phyloP scores from a whole-genome alignment of 805 yeast species.

The Wickerhamomyces hampshirensis region DNA sequence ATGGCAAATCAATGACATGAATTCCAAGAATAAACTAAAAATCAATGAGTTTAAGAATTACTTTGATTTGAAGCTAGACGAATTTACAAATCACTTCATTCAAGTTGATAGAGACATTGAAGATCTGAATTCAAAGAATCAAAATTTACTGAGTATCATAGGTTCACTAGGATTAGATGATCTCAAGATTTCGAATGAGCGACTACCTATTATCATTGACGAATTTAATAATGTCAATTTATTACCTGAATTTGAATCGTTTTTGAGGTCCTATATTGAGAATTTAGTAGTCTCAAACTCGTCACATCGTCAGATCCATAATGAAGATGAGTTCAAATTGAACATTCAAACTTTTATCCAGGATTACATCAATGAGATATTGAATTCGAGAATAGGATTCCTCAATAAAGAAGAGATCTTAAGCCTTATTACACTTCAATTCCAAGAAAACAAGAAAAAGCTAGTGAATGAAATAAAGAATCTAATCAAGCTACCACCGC shows the following conservation, averaged over 20 bases:
- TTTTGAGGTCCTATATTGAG: too few relatives aligned
- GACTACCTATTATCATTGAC: constrained; percentile 19
- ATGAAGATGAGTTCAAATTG: constrained; percentile 9
- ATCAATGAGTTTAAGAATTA: constrained; percentile 17
- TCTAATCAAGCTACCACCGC: constrained; percentile 2
- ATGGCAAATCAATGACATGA: constrained; percentile 22
- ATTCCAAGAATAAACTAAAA: constrained; percentile 16
- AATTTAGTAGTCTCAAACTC: too few relatives aligned
- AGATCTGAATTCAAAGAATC: constrained; percentile 4
- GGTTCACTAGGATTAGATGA: constrained; percentile 10
- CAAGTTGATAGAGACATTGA: constrained; percentile 9
- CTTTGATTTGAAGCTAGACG: constrained; percentile 17
- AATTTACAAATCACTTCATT: constrained; percentile 8
- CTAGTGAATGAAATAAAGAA: constrained; percentile 20
- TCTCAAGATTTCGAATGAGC: constrained; percentile 3
- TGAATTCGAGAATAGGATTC: constrained; percentile 16
- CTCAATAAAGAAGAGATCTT: constrained; percentile 20
- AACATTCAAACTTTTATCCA: constrained; percentile 13
- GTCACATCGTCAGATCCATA: too few relatives aligned
- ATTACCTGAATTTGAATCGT: constrained; percentile 21
- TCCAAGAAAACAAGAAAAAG: constrained; percentile 19
- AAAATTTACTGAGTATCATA: constrained; percentile 7
- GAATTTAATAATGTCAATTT: constrained; percentile 13
- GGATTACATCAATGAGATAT: constrained; percentile 15
- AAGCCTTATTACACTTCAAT: constrained; percentile 16